Conservation (phyloP, 495 filamentous ascomycete genomes). For the Glutinoglossum americanum region DNA sequence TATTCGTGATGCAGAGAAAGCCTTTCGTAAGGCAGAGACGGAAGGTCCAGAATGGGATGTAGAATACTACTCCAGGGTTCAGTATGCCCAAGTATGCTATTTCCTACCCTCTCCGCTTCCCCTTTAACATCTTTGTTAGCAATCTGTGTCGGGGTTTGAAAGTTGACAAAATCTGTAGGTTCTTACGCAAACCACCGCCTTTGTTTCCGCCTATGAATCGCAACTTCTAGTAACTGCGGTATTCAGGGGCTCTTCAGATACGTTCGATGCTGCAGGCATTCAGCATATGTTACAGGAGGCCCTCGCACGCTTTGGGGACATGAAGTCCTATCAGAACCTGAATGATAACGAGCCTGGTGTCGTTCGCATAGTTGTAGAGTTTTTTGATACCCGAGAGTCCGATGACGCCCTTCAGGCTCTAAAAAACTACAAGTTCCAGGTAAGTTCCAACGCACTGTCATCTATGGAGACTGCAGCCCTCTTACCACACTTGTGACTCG, state of each 20-base stretch:
- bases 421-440: conserved; percentile 26
- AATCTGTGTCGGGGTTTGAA: too few relatives aligned
- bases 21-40: conserved; percentile 22
- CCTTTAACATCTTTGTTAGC: not conserved
- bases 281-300: conserved; percentile 25
- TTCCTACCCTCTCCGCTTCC: not conserved
- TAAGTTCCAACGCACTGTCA: conserved; percentile 14
- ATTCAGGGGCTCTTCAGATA: conserved; percentile 8
- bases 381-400: conserved; percentile 24
- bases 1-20: conserved; percentile 31
- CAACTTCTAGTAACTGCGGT: conserved; percentile 27
- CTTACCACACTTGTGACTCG: not conserved
- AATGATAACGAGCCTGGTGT: conserved; percentile 15
- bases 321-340: conserved; percentile 27
- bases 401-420: conserved; percentile 19
- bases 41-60: conserved; percentile 24
- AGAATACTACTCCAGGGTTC: not conserved
- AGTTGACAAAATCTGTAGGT: conserved; percentile 9
- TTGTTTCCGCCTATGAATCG: conserved; percentile 23
- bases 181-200: not conserved
- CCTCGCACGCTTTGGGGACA: conserved; percentile 28
- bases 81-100: not conserved
- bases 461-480: not conserved
- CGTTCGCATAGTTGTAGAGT: conserved; percentile 29
- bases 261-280: conserved; percentile 13